Percentiles rank a stretch among this genome's conserved stretches.
Evolutionary conservation across 176 grass and related monocot genomes (phyloP).

Genomic region (Poa annua): DNA sequence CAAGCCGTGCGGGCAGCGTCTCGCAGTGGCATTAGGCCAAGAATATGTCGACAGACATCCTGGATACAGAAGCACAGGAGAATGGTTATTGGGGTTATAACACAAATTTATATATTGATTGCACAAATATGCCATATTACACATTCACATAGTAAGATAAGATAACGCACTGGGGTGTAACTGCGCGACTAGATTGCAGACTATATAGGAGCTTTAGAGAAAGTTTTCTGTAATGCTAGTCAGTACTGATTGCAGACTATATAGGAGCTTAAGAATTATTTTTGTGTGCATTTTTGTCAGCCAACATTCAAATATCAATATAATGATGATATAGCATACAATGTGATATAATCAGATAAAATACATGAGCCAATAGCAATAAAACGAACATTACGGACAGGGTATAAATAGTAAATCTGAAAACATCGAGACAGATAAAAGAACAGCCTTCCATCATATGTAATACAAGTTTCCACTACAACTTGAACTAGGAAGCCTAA

Average conservation of each 20-base stretch:
- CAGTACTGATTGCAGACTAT: too few species aligned
- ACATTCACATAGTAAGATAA: background rate
- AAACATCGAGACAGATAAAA: background rate
- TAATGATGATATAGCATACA: background rate
- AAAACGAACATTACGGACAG: background rate
- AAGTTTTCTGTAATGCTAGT: too few species aligned
- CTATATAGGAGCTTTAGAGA: background rate
- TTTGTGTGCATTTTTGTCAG: background rate
- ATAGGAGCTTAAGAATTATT: too few species aligned
- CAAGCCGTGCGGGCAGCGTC: background rate
- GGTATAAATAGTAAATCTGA: background rate
- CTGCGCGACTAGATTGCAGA: background rate
- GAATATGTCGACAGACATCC: background rate
- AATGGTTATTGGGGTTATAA: background rate
- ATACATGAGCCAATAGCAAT: background rate
- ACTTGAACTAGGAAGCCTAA: background rate
- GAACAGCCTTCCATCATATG: background rate
- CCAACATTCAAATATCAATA: background rate
- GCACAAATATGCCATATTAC: background rate
- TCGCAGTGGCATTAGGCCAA: background rate
- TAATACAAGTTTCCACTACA: background rate
- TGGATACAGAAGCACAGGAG: background rate
- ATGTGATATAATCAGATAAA: background rate
- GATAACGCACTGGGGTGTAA: background rate
- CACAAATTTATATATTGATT: background rate